Evolutionary conservation across 495 filamentous ascomycete genomes (phyloP), one percentile per base, ranked within the genome.

Genomic region (Chaetomium fimeti): DNA sequence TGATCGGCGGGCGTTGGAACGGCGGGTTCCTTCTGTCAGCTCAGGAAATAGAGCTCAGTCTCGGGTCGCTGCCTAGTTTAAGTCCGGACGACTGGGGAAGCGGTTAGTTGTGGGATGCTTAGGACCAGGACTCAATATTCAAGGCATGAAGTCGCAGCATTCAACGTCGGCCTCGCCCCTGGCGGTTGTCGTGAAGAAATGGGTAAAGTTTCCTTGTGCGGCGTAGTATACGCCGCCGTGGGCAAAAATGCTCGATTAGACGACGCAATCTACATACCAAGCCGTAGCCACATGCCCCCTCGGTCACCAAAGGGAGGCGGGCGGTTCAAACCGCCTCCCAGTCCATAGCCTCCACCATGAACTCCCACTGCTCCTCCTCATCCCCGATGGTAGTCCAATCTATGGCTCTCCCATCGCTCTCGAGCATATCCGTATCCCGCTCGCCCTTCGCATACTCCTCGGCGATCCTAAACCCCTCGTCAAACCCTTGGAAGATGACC

Each of bases 281-380:
- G 18, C 45, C 45, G 32, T 24, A 25, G 4, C 54, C 54, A 40
- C 24, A 42, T 7, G 12, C 32, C 1, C 36, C 16, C 5, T 8
- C 32, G 13, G 15, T 5, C 13, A 15, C 12, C 15, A 2, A 32
- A 27, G 3, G 51, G 25, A 32, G 13, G 49, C 9, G 12, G 3
- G 7, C 13, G 38, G 40, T 18, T 60, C n/a, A 82, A 36, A 87
- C 82, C 22, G 79, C 80, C 65, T 87, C 82, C 84, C 84, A 85
- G 66, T 88, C 86, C 86, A 88, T 88, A 0, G 84, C 85, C 67
- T 88, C 85, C 22, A 84, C 81, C 76, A 88, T 85, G 56, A 85
- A 87, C 45, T 79, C 84, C 81, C 83, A 86, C 42, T 82, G 75
- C 36, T 78, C 78, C 24, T 76, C 70, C 13, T 68, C 63, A 25